phyloP scores from a whole-genome alignment of 495 filamentous ascomycete genomes.

The Penicillium daleae region DNA sequence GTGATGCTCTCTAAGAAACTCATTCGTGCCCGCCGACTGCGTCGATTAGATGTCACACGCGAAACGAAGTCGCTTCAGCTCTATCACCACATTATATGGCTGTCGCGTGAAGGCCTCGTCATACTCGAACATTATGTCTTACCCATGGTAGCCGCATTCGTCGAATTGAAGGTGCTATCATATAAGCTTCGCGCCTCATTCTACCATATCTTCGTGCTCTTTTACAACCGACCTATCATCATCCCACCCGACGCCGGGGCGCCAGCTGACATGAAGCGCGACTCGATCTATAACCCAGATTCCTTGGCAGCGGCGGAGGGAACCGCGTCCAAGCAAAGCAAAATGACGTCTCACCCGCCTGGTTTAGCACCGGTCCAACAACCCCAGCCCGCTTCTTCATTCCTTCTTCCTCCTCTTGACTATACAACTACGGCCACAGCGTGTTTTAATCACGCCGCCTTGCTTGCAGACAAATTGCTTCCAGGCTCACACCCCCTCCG shows the following conservation, averaged over 20 bases:
- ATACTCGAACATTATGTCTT: slow-evolving; percentile 86
- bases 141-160: slow-evolving; percentile 69
- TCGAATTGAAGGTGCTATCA: slow-evolving; percentile 82
- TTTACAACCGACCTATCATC: slow-evolving; percentile 77
- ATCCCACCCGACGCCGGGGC: slow-evolving; percentile 47
- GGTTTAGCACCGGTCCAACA: slow-evolving; percentile 52
- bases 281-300: slow-evolving; percentile 37
- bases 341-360: slow-evolving; percentile 36
- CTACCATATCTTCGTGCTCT: slow-evolving; percentile 95
- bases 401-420: slow-evolving; percentile 78
- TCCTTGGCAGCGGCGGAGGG: slow-evolving; percentile 15
- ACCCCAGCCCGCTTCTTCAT: slow-evolving; percentile 56
- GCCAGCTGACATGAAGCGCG: slow-evolving; percentile 31
- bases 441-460: slow-evolving; percentile 77
- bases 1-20: slow-evolving; percentile 87
- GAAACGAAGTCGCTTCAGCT: slow-evolving; percentile 78
- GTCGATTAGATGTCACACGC: slow-evolving; percentile 78
- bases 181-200: slow-evolving; percentile 93
- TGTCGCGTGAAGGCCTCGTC: slow-evolving; percentile 86
- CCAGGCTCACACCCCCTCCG: slow-evolving; percentile 90
- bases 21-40: slow-evolving; percentile 77
- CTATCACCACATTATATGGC: slow-evolving; percentile 94
- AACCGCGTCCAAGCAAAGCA: slow-evolving; percentile 6
- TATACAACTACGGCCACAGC: slow-evolving; percentile 80
- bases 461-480: slow-evolving; percentile 72